These are phyloP conservation scores for Naganishia albida DNA, from an alignment of 1,284 basidiomycete genomes.

Conservation along the genomic window DNA sequence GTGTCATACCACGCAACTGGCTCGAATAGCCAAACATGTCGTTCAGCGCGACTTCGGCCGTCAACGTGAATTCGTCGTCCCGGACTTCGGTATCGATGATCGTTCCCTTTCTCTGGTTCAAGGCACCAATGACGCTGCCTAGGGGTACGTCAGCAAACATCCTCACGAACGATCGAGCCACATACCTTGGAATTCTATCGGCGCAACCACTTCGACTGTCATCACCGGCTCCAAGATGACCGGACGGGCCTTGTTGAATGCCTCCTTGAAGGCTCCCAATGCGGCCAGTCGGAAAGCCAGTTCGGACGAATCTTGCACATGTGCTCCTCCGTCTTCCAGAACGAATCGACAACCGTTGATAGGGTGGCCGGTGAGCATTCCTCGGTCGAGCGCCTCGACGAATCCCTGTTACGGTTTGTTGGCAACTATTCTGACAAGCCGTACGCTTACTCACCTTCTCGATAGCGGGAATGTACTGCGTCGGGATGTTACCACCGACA, in stretches of 20 bases:
- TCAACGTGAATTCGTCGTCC: slow-evolving; percentile 93
- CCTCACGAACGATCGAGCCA: slow-evolving; percentile 16
- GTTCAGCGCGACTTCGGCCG: slow-evolving; percentile 90
- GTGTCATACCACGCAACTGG: slow-evolving; percentile 86
- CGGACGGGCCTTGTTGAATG: slow-evolving; percentile 73
- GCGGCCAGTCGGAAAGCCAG: slow-evolving; percentile 89
- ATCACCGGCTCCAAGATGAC: slow-evolving; percentile 96
- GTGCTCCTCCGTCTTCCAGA: slow-evolving; percentile 87
- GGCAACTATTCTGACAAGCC: not conserved
- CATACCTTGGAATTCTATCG: slow-evolving; percentile 91
- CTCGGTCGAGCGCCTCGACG: slow-evolving; percentile 90
- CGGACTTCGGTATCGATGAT: slow-evolving; percentile 96
- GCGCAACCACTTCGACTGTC: slow-evolving; percentile 96
- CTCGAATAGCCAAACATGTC: slow-evolving; percentile 99
- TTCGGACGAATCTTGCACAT: slow-evolving; percentile 97
- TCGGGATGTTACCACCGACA: slow-evolving; percentile 89
- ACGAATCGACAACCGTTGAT: slow-evolving; percentile 86
- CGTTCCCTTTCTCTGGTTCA: slow-evolving; percentile 91
- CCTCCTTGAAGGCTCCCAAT: slow-evolving; percentile 90
- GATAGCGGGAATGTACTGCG: slow-evolving; percentile 88
- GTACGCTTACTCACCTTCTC: slow-evolving; percentile 69
- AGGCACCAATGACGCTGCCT: slow-evolving; percentile 86
- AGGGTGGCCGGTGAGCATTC: slow-evolving; percentile 82
- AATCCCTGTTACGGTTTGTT: slow-evolving; percentile 67
- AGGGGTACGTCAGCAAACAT: not conserved